A percentile compares a stretch with the other conserved stretches of the same genome.
Conservation (phyloP, 352 stramenopile genomes). For the Pythium aphanidermatum region DNA sequence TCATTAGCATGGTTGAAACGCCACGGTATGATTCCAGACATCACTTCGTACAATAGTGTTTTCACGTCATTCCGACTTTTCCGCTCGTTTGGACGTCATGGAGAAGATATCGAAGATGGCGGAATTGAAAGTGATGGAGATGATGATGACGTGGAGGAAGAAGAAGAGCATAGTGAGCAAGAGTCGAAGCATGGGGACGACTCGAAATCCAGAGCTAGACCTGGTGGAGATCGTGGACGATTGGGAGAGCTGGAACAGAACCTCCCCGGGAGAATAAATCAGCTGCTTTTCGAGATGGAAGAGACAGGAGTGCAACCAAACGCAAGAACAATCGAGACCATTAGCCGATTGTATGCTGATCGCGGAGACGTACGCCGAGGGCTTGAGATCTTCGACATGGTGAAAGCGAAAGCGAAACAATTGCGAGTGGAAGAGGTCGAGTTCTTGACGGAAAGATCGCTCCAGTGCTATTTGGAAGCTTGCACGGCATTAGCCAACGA, state of each 20-base stretch:
- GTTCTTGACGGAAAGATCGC: slow-evolving; percentile 6
- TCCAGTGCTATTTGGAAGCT: slow-evolving; percentile 12
- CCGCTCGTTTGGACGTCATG: not conserved
- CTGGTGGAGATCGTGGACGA: slow-evolving; percentile 8
- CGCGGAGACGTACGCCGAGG: slow-evolving; percentile 8
- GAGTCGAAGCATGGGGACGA: slow-evolving; percentile 4
- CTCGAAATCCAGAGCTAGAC: no score
- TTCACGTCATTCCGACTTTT: slow-evolving; percentile 35
- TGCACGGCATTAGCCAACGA: slow-evolving; percentile 1
- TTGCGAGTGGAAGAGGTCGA: not conserved
- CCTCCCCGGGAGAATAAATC: slow-evolving; percentile 2
- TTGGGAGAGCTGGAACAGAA: no score
- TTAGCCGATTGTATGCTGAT: slow-evolving; percentile 1
- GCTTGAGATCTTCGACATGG: slow-evolving; percentile 8
- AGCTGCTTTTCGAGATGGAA: slow-evolving; percentile 7
- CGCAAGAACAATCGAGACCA: slow-evolving; percentile 3
- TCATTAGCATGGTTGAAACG: slow-evolving; percentile 33
- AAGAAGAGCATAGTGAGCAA: slow-evolving; percentile 13
- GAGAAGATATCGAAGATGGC: not conserved
- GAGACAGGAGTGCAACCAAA: not conserved
- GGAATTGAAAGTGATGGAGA: slow-evolving; percentile 21
- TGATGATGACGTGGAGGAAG: slow-evolving; percentile 12
- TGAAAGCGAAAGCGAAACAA: not conserved
- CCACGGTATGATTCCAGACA: slow-evolving; percentile 26
- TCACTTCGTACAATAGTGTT: slow-evolving; percentile 50